Percentiles rank a stretch among this genome's conserved stretches.
Conservation (phyloP, 768 basidiomycete genomes). For the Russula ochroleuca region DNA sequence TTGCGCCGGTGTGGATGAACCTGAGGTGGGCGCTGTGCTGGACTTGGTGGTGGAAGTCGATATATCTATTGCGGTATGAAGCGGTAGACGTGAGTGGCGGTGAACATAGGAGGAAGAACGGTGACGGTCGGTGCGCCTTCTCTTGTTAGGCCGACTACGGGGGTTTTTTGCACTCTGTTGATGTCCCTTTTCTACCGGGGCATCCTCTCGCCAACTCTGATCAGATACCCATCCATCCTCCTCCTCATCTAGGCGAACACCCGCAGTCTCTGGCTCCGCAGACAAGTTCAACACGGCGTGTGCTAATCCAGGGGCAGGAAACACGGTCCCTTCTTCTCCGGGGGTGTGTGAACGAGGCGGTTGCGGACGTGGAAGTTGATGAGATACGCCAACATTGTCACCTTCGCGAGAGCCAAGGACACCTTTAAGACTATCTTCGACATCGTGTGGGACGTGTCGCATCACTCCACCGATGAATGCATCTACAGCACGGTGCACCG, state of each 20-base stretch:
- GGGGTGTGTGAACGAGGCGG: neutral
- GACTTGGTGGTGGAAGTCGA: neutral
- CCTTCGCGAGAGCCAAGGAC: neutral
- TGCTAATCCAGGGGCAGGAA: neutral
- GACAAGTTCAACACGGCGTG: neutral
- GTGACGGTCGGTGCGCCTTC: slow-evolving; percentile 1
- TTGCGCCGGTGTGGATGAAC: slow-evolving; percentile 18
- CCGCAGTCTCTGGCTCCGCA: slow-evolving; percentile 14
- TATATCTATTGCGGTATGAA: neutral
- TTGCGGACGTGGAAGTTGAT: neutral
- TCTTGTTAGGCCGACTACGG: slow-evolving; percentile 21
- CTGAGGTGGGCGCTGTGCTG: slow-evolving; percentile 13
- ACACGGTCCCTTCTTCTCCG: neutral
- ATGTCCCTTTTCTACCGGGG: neutral
- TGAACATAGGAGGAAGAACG: slow-evolving; percentile 1
- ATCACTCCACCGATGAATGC: slow-evolving; percentile 27
- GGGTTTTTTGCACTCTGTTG: neutral
- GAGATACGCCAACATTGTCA: neutral
- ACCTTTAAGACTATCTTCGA: slow-evolving; percentile 26
- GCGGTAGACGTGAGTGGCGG: slow-evolving; percentile 1
- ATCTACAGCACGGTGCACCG: slow-evolving; percentile 32
- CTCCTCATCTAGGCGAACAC: slow-evolving; percentile 40
- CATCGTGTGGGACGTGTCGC: slow-evolving; percentile 23
- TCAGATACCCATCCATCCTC: slow-evolving; percentile 68
- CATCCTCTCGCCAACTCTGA: slow-evolving; percentile 34